Evolutionary conservation across 2,329 filamentous ascomycete species (phyloP).

Genomic region (Penicillium capsulatum): DNA sequence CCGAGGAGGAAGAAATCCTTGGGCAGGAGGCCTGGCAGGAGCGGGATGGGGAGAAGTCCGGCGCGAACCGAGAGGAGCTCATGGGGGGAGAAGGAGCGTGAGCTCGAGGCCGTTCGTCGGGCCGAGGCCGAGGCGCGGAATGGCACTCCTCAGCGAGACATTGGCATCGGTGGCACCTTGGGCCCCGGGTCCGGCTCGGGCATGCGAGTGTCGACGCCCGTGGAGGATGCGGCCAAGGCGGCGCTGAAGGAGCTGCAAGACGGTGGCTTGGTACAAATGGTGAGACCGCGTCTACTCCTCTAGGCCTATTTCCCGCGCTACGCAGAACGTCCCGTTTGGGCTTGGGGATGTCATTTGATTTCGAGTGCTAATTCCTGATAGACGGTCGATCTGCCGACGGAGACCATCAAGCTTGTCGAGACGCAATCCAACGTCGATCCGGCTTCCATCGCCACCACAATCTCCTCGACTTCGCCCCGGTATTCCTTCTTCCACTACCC

Average conservation of each 20-base stretch:
- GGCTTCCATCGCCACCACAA: slow-evolving; percentile 43
- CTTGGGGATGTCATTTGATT: slow-evolving; percentile 5
- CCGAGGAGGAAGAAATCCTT: slow-evolving; percentile 55
- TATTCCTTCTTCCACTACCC: slow-evolving; percentile 59
- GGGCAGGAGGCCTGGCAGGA: slow-evolving; percentile 52
- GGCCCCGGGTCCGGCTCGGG: slow-evolving; percentile 32
- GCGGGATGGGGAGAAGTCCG: slow-evolving; percentile 44
- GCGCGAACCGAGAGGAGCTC: slow-evolving; percentile 44
- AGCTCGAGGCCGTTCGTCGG: slow-evolving; percentile 54
- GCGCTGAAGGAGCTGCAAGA: slow-evolving; percentile 45
- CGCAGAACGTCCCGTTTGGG: not conserved
- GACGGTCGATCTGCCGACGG: slow-evolving; percentile 43
- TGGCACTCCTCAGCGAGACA: slow-evolving; percentile 50
- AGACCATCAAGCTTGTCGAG: slow-evolving; percentile 54
- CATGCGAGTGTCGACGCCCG: slow-evolving; percentile 48
- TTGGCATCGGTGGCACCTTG: slow-evolving; percentile 43
- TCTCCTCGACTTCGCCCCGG: slow-evolving; percentile 53
- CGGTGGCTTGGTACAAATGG: slow-evolving; percentile 49
- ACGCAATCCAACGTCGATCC: slow-evolving; percentile 43
- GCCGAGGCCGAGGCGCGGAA: slow-evolving; percentile 56
- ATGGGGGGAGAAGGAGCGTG: slow-evolving; percentile 59
- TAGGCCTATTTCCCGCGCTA: not conserved
- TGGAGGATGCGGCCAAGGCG: slow-evolving; percentile 51
- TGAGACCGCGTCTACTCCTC: slow-evolving; percentile 26
- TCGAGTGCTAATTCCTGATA: slow-evolving; percentile 27